Conservation (phyloP, 1,139 yeast species). For the Saccharomycopsis crataegensis region DNA sequence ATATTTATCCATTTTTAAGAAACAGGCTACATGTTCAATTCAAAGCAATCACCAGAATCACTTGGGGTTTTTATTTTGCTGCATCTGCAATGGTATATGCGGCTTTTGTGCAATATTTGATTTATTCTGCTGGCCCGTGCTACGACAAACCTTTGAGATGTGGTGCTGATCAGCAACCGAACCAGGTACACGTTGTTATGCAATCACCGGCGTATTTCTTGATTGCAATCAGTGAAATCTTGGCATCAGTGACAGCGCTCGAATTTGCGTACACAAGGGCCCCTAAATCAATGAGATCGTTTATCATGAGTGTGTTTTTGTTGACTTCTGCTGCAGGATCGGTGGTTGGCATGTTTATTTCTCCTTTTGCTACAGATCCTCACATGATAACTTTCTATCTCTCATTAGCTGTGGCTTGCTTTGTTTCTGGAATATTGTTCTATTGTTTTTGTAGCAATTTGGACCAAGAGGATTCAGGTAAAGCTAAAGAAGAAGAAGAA, state of each 20-base stretch:
- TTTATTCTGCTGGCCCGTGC: conserved; percentile 61
- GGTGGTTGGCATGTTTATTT: conserved; percentile 65
- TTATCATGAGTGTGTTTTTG: conserved; percentile 56
- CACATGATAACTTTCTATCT: conserved; percentile 61
- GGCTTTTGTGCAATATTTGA: conserved; percentile 56
- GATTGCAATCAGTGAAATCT: conserved; percentile 56
- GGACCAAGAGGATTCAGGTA: conserved; percentile 36
- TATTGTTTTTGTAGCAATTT: conserved; percentile 53
- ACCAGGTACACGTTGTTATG: conserved; percentile 51
- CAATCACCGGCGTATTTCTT: conserved; percentile 60
- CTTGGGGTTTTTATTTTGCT: conserved; percentile 55
- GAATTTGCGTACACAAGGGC: conserved; percentile 69
- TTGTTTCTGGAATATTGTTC: conserved; percentile 54
- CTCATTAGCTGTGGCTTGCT: conserved; percentile 53
- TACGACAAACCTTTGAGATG: conserved; percentile 46
- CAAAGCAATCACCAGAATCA: conserved; percentile 52
- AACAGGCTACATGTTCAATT: conserved; percentile 32
- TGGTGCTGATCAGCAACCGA: conserved; percentile 33
- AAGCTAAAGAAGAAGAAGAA: conserved; percentile 28
- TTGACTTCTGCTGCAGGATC: conserved; percentile 61
- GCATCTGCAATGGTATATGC: conserved; percentile 62
- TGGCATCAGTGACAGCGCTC: conserved; percentile 60
- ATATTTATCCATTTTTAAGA: conserved; percentile 50
- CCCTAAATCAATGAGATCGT: conserved; percentile 57
- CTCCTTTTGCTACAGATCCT: conserved; percentile 60